phyloP scores from a whole-genome alignment of 1,284 basidiomycete genomes.

The Fomitopsis palustris region DNA sequence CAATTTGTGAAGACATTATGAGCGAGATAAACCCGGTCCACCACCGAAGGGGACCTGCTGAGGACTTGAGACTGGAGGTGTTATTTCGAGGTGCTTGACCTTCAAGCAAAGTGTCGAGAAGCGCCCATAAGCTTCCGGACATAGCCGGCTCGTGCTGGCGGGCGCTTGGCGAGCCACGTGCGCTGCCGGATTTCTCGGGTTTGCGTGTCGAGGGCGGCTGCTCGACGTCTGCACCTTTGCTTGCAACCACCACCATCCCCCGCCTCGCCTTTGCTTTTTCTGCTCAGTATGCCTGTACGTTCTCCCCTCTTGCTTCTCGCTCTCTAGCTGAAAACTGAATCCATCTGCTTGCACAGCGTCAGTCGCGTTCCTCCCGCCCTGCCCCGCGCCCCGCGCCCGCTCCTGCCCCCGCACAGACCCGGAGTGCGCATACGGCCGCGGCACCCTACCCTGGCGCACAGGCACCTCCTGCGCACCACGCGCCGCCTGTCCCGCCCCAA shows the following conservation, averaged over 20 bases:
- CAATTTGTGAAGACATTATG: background rate
- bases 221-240: conserved; percentile 21
- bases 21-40: no score
- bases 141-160: background rate
- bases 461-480: conserved; percentile 37
- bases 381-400: conserved; percentile 43
- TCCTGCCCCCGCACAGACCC: conserved; percentile 40
- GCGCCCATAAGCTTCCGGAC: background rate
- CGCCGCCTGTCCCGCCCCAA: conserved; percentile 27
- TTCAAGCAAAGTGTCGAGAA: background rate
- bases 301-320: background rate
- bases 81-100: no score
- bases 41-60: no score
- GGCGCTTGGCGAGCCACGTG: conserved; percentile 2
- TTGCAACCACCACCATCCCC: conserved; percentile 23
- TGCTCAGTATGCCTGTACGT: conserved; percentile 60
- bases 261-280: conserved; percentile 2
- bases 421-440: conserved; percentile 36
- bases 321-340: background rate
- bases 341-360: conserved; percentile 35
- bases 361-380: conserved; percentile 59
- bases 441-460: conserved; percentile 43
- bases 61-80: no score
- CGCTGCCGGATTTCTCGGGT: conserved; percentile 3
- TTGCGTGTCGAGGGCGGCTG: conserved; percentile 19